phyloP scores from a whole-genome alignment of 192 early-diverging fungal genomes.

The Pilobolus umbonatus region DNA sequence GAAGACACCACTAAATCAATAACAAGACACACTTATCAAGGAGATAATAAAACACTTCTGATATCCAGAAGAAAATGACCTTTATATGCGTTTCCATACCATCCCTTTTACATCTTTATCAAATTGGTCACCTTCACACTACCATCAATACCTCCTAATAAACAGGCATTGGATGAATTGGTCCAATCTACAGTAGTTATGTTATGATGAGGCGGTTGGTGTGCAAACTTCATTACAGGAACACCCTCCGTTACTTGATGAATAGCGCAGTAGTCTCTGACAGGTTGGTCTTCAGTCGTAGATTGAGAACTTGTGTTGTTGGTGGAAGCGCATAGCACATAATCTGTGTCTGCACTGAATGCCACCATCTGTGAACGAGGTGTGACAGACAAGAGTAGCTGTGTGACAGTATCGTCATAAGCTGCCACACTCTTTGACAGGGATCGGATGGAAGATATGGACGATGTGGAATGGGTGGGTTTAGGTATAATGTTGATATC shows the following conservation, averaged over 20 bases:
- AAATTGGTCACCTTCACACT: slow-evolving; percentile 49
- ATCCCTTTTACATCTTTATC: slow-evolving; percentile 41
- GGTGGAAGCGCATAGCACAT: slow-evolving; percentile 41
- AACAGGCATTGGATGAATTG: slow-evolving; percentile 41
- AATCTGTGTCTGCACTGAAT: slow-evolving; percentile 52
- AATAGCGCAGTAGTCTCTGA: slow-evolving; percentile 40
- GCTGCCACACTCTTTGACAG: too few species aligned
- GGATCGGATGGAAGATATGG: slow-evolving; percentile 1
- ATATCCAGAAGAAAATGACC: too few species aligned
- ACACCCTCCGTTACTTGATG: slow-evolving; percentile 42
- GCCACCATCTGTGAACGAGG: slow-evolving; percentile 44
- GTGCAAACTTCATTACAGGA: slow-evolving; percentile 38
- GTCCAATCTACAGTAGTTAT: slow-evolving; percentile 54
- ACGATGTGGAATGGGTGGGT: background rate
- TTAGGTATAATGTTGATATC: slow-evolving; percentile 11
- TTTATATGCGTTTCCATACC: too few species aligned
- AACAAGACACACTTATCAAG: too few species aligned
- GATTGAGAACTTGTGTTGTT: background rate
- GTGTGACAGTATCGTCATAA: slow-evolving; percentile 16
- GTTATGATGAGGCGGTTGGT: slow-evolving; percentile 29
- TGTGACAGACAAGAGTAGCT: slow-evolving; percentile 17
- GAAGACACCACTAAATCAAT: too few species aligned
- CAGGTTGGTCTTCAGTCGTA: background rate
- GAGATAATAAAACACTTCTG: too few species aligned
- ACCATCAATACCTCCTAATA: slow-evolving; percentile 48